Base-by-base conservation (phyloP, 352 stramenopile species). In the Salisapilia sapeloensis region DNA sequence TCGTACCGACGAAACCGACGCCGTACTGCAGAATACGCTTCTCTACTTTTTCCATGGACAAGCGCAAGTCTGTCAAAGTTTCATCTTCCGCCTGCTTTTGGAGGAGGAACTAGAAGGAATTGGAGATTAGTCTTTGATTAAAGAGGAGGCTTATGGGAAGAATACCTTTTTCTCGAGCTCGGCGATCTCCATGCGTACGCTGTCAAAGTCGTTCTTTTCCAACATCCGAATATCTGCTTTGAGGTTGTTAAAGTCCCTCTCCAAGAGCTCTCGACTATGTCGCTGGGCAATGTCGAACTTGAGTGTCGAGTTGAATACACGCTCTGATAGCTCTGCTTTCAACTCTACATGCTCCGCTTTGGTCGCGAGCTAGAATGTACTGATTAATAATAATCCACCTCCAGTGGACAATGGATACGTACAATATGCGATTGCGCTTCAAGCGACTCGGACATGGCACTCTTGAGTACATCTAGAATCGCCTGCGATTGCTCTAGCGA, bases 141-240 rank as follows among this genome's bases (percentile, higher is more conserved):
- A n/a, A n/a, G n/a, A n/a, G n/a, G n/a, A n/a, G n/a, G n/a, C n/a
- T n/a, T n/a, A n/a, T n/a, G n/a, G n/a, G n/a, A 33, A 7, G 36
- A 21, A 9, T 18, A 54, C 40, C 33, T 91, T 86, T 27, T 86
- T 86, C 40, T 91, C 75, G 6, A 91, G 65, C 51, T 87, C 71
- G 2, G 64, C 60, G 26, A 91, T 83, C 42, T 91, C 75, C 45
- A 85, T 71, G 38, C 71, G 75, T 38, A 91, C 79, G 42, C 87
- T 85, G 50, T 91, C 75, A 35, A 91, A 87, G 40, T 91, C 75
- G 44, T 87, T 82, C 44, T 91, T 87, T 49, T 91, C 75, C 7
- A 85, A 60, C 75, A 91, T 87, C 34, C 75, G 71, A 45, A 91
- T 91, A 44, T 91, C 75, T 41, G 87, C 71, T 50, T 91, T 91